These are phyloP conservation scores for Tolypocladium sp. DNA, from an alignment of 2,329 filamentous ascomycete genomes.

Conservation along the genomic window DNA sequence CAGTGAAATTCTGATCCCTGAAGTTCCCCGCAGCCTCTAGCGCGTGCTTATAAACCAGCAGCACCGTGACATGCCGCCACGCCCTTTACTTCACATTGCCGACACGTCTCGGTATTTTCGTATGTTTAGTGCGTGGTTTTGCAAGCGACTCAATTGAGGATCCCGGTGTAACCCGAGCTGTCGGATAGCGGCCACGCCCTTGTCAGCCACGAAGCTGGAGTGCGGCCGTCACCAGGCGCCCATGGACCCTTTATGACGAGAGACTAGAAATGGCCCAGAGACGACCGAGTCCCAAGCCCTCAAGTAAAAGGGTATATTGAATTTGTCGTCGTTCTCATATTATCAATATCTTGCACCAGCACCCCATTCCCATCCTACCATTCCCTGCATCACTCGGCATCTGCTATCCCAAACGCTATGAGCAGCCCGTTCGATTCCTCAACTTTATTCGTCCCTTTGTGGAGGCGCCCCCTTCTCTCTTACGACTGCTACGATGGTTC, in stretches of 20 bases:
- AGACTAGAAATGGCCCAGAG: no score
- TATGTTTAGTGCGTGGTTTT: not conserved
- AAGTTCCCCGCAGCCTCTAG: not conserved
- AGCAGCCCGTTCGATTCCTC: no score
- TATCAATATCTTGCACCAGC: no score
- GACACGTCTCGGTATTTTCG: not conserved
- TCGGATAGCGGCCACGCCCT: no score
- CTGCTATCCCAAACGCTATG: conserved; percentile 7
- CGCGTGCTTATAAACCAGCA: not conserved
- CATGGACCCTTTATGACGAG: no score
- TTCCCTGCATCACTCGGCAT: not conserved
- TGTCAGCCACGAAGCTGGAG: no score
- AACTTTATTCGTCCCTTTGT: no score
- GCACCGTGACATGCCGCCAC: not conserved
- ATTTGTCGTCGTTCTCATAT: not conserved
- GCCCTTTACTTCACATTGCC: not conserved
- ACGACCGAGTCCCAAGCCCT: not conserved
- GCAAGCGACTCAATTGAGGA: not conserved
- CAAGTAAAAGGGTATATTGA: no score
- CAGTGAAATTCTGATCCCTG: no score
- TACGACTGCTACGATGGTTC: no score
- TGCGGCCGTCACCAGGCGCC: no score
- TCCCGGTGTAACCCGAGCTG: not conserved
- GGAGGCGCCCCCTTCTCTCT: no score
- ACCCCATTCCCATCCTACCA: not conserved